Base-by-base conservation (phyloP, 2,329 filamentous ascomycete species). In the Magnaporthiopsis incrustans region DNA sequence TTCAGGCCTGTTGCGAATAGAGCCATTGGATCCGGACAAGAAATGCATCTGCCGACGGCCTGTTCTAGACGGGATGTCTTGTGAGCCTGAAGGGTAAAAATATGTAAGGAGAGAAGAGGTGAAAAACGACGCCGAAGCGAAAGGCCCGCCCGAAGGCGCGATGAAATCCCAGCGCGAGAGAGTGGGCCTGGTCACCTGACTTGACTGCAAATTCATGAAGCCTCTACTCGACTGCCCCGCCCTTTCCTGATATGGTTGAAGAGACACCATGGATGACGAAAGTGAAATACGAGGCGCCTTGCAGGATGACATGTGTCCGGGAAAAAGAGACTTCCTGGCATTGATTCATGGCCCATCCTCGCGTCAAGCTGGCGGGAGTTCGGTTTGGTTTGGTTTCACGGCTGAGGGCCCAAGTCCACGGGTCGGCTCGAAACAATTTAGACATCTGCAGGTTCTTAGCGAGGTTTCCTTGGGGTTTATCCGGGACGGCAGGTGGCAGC, bases 91-190 rank as follows among this genome's bases (percentile, higher is more conserved):
- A 78, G 77, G 75, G 74, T 69, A 32, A 53, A 53, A 69, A 76
- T 76, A 81, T 82, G 79, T 84, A 79, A 80, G 76, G 76, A 77
- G 76, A 76, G 73, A 71, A 73, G 72, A 72, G 73, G 75, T 5
- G 5, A 70, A 63, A 70, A 72, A 69, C 68, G 22, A 10, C 18
- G 44, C 10, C 44, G 44, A 53, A 67, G 65, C 66, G 68, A 71
- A 70, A 66, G 30, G 35, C 18, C 25, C 44, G 4, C 60, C 26
- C 63, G 53, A 44, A 56, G 33, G 18, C 22, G 22, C 18, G 11
- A 63, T 25, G 18, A 66, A 68, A 64, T 64, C 38, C 60, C 33
- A 44, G 57, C 57, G 35, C 14, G 12, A 6, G 35, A 5, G 35
- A n/a, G 44, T 53, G 44, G 44, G 44, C n/a, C 44, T 7, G 12